Percentiles rank a stretch among this genome's conserved stretches.
phyloP scores from a whole-genome alignment of 805 yeast genomes.

The Hanseniaspora jakobsenii region DNA sequence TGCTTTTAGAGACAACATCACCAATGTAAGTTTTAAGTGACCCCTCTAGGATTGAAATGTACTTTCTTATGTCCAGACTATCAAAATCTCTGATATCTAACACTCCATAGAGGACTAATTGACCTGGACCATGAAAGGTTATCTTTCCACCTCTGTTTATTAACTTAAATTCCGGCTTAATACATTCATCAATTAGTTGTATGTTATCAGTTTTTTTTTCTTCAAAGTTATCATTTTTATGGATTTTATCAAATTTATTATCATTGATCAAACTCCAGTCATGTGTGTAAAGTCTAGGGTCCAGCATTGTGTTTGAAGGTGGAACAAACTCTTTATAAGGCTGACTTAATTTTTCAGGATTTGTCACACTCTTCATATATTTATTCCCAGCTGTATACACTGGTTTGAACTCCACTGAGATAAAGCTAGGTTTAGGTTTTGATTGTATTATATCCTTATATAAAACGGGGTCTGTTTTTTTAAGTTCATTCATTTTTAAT shows the following conservation, averaged over 20 bases:
- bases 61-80: slow-evolving; percentile 26
- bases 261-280: too few species aligned
- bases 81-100: slow-evolving; percentile 53
- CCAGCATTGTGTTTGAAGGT: slow-evolving; percentile 16
- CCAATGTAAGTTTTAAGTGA: too few species aligned
- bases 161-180: slow-evolving; percentile 49
- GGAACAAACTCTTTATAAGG: slow-evolving; percentile 8
- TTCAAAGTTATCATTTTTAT: too few species aligned
- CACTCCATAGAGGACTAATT: slow-evolving; percentile 72
- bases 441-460: slow-evolving; percentile 32
- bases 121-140: slow-evolving; percentile 96
- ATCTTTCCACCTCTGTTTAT: slow-evolving; percentile 89
- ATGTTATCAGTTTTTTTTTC: too few species aligned
- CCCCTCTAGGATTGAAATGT: background rate
- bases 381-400: slow-evolving; percentile 89
- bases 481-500: slow-evolving; percentile 29
- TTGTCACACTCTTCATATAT: slow-evolving; percentile 42
- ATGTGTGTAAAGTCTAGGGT: slow-evolving; percentile 22
- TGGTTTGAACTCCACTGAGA: slow-evolving; percentile 75
- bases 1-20: too few species aligned
- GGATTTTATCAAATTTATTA: too few species aligned
- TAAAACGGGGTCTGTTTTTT: slow-evolving; percentile 38
- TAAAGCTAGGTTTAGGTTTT: slow-evolving; percentile 53
- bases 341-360: slow-evolving; percentile 15
- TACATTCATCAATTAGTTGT: too few species aligned